phyloP scores from a whole-genome alignment of 805 yeast species.

The Metschnikowia anglica region DNA sequence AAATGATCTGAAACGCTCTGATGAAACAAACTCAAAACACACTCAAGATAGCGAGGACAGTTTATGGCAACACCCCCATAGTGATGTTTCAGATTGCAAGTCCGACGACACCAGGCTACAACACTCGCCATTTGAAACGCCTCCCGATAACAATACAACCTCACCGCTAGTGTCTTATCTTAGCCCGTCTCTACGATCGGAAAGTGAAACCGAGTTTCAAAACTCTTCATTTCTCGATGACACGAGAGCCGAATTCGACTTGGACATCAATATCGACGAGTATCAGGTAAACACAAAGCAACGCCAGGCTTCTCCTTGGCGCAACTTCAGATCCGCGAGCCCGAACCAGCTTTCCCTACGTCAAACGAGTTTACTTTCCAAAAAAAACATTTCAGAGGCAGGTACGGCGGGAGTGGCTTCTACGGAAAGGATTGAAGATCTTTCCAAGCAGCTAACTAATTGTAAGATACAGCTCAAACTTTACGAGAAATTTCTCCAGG shows the following conservation, averaged over 20 bases:
- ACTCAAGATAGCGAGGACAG: too few relatives aligned
- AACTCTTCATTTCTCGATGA: conserved; percentile 19
- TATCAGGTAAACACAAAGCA: conserved; percentile 7
- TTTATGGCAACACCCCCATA: background rate
- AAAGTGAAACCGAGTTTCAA: conserved; percentile 13
- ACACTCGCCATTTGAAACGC: conserved; percentile 6
- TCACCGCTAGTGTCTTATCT: background rate
- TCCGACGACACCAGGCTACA: background rate
- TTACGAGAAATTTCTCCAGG: conserved; percentile 41
- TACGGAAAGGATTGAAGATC: conserved; percentile 17
- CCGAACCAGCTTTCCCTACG: conserved; percentile 13
- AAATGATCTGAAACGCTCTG: conserved; percentile 1
- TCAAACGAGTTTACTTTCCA: conserved; percentile 10
- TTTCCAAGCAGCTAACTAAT: conserved; percentile 30
- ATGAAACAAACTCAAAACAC: background rate
- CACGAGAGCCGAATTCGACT: conserved; percentile 19
- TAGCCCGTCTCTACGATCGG: conserved; percentile 2
- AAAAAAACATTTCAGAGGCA: conserved; percentile 11
- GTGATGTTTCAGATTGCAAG: background rate
- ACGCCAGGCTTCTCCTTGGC: conserved; percentile 13
- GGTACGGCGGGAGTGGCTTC: conserved; percentile 11
- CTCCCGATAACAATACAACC: too few relatives aligned
- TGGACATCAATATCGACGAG: conserved; percentile 21
- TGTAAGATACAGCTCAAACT: conserved; percentile 40
- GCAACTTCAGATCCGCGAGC: conserved; percentile 12